Conservation (phyloP, 805 yeast genomes). For the Ogataea neopini region DNA sequence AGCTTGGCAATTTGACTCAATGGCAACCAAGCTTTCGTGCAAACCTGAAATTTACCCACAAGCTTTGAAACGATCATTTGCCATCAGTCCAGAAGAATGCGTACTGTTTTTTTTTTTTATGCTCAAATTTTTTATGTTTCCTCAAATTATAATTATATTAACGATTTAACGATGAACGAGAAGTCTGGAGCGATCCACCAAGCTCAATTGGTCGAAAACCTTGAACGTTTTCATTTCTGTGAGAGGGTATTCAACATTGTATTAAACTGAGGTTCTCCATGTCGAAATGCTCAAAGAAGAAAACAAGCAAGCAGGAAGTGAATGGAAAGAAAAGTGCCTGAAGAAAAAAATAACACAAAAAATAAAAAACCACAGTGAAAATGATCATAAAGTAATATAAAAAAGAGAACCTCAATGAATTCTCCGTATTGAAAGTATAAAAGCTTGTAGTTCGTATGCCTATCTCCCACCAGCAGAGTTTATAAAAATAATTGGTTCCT, state of each 20-base stretch:
- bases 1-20: not conserved
- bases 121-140: not conserved
- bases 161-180: not conserved
- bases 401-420: not conserved
- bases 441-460: not conserved
- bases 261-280: conserved; percentile 6
- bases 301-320: conserved; percentile 7
- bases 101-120: not conserved
- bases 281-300: conserved; percentile 10
- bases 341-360: not conserved
- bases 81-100: not conserved
- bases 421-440: not conserved
- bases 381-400: not conserved
- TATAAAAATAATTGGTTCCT: not conserved
- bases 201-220: not conserved
- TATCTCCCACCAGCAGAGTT: conserved; percentile 5
- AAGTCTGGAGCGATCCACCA: not conserved
- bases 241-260: conserved; percentile 13
- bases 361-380: conserved; percentile 1
- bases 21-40: not conserved
- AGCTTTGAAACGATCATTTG: not conserved
- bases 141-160: conserved; percentile 1
- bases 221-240: conserved; percentile 7
- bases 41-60: not conserved
- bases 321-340: conserved; percentile 1